Evolutionary conservation across 2,329 filamentous ascomycete genomes (phyloP), one percentile per base, ranked within the genome.

Genomic region (Lasiodiplodia sp.): DNA sequence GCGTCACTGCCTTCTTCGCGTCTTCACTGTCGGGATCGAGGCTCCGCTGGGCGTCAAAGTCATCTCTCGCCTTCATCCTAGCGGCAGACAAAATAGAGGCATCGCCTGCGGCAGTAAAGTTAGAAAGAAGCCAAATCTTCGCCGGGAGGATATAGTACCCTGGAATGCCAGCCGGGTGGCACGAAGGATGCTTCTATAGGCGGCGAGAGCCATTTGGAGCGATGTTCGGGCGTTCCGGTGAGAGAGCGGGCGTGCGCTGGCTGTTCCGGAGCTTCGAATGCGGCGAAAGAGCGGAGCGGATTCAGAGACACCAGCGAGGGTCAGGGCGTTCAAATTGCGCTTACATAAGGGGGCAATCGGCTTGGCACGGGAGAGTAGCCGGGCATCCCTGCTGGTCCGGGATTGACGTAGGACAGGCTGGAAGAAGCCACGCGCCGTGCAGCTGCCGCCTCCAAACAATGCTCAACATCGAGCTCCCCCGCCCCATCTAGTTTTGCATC

Each of bases 161-260:
- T 91, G 84, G 78, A 99, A 99, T 70, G 94, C 94, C 72, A 96
- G 85, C 72, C 90, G 86, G 40, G 92, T 89, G 25, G 94, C 92
- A 71, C 95, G 93, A 74, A 97, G 85, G 52, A 98, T 83, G 73
- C 91, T 86, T 76, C 94, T 86, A 82, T 97, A 98, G 47, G 93
- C 93, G 76, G 87, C 84, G 67, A 93, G 83, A 18, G 92, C 92
- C 84, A 94, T 79, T 47, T 74, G 73, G 69, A 67, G 75, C 66
- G 74, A 73, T 71, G 73, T 8, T 51, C 31, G 18, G 14, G 40
- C 21, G 65, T 38, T 67, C 55, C 40, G 65, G 44, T 3, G 44
- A 34, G 16, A 10, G 18, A 8, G 38, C 31, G 44, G 28, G 8
- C n/a, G 28, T 25, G 28, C 18, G 40, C n/a, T 25, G 65, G 23